Conservation (phyloP, 164 flowering plant genomes). For the Nymphaea colorata region DNA sequence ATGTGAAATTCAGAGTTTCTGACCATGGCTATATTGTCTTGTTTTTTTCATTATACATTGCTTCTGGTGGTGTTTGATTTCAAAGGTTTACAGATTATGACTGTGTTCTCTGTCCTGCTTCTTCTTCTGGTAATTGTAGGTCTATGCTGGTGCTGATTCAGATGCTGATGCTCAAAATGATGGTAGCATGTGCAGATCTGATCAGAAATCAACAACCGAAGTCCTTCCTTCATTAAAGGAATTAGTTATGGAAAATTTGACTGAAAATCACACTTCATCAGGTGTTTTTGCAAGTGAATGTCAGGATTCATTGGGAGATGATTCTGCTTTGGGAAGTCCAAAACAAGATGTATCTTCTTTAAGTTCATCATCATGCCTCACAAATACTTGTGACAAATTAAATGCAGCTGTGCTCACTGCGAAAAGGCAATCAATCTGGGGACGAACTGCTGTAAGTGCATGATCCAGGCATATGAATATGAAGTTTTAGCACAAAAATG, state of each 20-base stretch:
- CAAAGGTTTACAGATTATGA: too few relatives aligned
- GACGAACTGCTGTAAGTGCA: conserved; percentile 68
- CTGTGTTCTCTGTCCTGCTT: too few relatives aligned
- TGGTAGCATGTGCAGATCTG: conserved; percentile 11
- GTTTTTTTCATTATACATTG: too few relatives aligned
- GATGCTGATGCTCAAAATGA: conserved; percentile 23
- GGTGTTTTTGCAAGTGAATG: conserved; percentile 7
- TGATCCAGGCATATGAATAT: not conserved
- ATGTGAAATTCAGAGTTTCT: too few relatives aligned
- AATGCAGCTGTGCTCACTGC: conserved; percentile 16
- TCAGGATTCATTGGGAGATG: conserved; percentile 12
- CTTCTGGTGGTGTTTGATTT: too few relatives aligned
- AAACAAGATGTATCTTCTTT: conserved; percentile 1
- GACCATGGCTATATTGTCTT: too few relatives aligned
- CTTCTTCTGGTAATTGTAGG: conserved; percentile 17
- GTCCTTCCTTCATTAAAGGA: conserved; percentile 14
- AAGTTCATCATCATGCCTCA: conserved; percentile 1
- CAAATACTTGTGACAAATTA: not conserved
- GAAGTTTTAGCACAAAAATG: too few relatives aligned
- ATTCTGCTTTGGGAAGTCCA: conserved; percentile 17
- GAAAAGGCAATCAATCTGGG: conserved; percentile 41
- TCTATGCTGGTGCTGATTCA: conserved; percentile 21
- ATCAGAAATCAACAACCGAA: conserved; percentile 14
- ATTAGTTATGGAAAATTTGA: conserved; percentile 10
- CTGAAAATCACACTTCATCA: conserved; percentile 11